Percentiles rank a stretch among this genome's conserved stretches.
phyloP scores from a whole-genome alignment of 2,329 filamentous ascomycete species.

The Aspergillus unguis region DNA sequence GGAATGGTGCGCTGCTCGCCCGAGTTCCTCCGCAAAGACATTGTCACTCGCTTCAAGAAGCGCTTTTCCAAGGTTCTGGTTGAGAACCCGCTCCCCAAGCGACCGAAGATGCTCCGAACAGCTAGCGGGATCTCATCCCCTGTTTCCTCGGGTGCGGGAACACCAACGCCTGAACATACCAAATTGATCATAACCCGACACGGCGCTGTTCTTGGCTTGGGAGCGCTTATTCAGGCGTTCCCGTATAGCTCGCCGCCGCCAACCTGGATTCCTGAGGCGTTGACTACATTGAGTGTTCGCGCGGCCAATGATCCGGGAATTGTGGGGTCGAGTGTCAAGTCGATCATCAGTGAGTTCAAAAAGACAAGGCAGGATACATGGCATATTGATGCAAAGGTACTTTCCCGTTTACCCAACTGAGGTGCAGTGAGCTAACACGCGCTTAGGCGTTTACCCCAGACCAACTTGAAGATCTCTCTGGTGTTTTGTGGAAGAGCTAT shows the following conservation, averaged over 20 bases:
- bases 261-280: conserved; percentile 85
- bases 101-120: conserved; percentile 37
- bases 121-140: conserved; percentile 37
- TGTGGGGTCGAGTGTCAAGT: conserved; percentile 94
- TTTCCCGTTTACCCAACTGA: conserved; percentile 27
- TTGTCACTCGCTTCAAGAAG: conserved; percentile 70
- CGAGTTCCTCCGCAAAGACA: conserved; percentile 69
- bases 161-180: conserved; percentile 56
- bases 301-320: conserved; percentile 87
- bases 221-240: conserved; percentile 89
- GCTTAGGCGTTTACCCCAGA: conserved; percentile 75
- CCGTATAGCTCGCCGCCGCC: conserved; percentile 93
- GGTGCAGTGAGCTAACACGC: not conserved
- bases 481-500: conserved; percentile 99
- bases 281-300: conserved; percentile 78
- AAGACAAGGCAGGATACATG: conserved; percentile 99
- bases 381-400: conserved; percentile 95
- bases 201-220: conserved; percentile 85
- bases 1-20: conserved; percentile 99
- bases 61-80: conserved; percentile 76
- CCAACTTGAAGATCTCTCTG: conserved; percentile 90
- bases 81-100: conserved; percentile 83
- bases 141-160: conserved; percentile 44
- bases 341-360: conserved; percentile 93
- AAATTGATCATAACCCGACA: conserved; percentile 78